Percentiles rank a stretch among this genome's conserved stretches.
phyloP scores from a whole-genome alignment of 2,329 filamentous ascomycete species.

The Zymoseptoria passerinii region DNA sequence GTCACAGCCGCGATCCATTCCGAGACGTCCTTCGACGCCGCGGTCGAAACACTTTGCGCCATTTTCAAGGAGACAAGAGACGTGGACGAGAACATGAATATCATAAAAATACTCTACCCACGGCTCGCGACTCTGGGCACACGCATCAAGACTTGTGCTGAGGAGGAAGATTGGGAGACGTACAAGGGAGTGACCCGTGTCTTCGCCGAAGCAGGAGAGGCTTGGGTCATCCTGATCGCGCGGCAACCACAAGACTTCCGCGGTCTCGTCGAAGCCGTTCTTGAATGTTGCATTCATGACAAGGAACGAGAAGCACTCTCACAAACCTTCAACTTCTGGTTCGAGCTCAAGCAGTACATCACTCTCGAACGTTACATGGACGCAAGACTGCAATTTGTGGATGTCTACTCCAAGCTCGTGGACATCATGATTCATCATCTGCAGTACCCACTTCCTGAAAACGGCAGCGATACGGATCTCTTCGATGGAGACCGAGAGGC shows the following conservation, averaged over 20 bases:
- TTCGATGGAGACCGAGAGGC: constrained; percentile 94
- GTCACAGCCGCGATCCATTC: constrained; percentile 69
- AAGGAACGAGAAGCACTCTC: constrained; percentile 85
- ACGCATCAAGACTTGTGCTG: constrained; percentile 64
- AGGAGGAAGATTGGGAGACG: constrained; percentile 73
- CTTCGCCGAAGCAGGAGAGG: constrained; percentile 85
- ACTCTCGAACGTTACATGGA: constrained; percentile 83
- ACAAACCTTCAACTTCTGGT: constrained; percentile 96
- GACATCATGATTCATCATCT: constrained; percentile 89
- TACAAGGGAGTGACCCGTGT: constrained; percentile 85
- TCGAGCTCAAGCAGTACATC: constrained; percentile 93
- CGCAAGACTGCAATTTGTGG: constrained; percentile 65
- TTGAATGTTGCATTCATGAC: constrained; percentile 86
- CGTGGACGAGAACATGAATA: constrained; percentile 78
- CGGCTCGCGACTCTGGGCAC: constrained; percentile 67
- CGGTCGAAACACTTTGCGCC: constrained; percentile 84
- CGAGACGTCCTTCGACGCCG: constrained; percentile 73
- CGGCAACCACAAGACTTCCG: constrained; percentile 75
- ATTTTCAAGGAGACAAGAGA: constrained; percentile 89
- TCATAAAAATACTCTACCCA: constrained; percentile 76
- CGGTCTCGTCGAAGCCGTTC: constrained; percentile 74
- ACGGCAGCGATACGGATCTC: constrained; percentile 61
- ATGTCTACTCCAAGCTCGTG: constrained; percentile 81
- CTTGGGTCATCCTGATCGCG: constrained; percentile 88
- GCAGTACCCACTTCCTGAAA: constrained; percentile 72